Base-by-base conservation (phyloP, 176 grass and related monocot genomes). In the Alopecurus myosuroides region DNA sequence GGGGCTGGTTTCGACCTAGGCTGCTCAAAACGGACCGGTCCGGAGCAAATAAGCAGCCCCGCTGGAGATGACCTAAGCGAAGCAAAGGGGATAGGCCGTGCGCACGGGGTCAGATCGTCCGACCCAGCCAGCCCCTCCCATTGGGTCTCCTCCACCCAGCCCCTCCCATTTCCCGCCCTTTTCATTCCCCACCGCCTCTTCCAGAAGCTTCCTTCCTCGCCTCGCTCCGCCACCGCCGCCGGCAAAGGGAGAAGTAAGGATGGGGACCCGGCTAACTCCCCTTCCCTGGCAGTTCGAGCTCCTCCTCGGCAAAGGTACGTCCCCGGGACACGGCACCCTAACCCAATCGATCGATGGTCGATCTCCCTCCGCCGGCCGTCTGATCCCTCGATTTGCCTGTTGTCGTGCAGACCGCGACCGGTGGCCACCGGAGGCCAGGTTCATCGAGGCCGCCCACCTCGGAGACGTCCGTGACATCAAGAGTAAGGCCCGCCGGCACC, bases 401-500 rank as follows among this genome's bases (percentile, higher is more conserved):
- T 74, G 0, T 28, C 4, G 0, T n/a, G 61, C 62, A 68, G 78
- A 68, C 1, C 78, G 13, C 4, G 78, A 51, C 20, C 19, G 0
- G 15, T 82, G 78, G 58, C 85, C 70, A 22, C 25, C 1, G 19
- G 45, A 5, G 57, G 85, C 78, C 20, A 42, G 19, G 34, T 37
- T 87, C 70, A 29, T 87, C 58, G 35, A 33, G 23, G 69, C 70
- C 60, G 46, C 78, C 78, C 51, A 82, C 85, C 0, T 45, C 35
- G 70, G 78, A 9, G 13, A 81, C 42, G 60, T 81, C 78, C 57
- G 70, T 35, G 9, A 30, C 14, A 62, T 87, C 70, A 87, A 82
- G 70, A 74, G 78, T 82, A 81, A 76, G 29, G 4, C 66, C 46
- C 22, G 0, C 52, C 58, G 40, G 3, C 13, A 0, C 69, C 63